Base-by-base conservation (phyloP, 768 basidiomycete species). In the Phylloporus arenicola region DNA sequence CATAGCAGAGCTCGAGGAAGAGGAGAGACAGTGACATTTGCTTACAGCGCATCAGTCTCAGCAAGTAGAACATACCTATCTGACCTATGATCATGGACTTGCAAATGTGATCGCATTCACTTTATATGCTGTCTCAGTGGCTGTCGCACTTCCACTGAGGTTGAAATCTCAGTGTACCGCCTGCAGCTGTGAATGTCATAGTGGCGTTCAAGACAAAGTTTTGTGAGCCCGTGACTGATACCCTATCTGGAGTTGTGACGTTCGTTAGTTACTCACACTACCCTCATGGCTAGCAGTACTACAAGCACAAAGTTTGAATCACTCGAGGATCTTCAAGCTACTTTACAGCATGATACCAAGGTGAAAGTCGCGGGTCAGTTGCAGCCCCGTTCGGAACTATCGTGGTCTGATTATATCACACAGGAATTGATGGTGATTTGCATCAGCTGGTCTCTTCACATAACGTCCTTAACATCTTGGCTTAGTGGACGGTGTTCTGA, bases 361-460 rank as follows among this genome's bases (percentile, higher is more conserved):
- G 82, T 97, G 60, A 95, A 96, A 72, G 89, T 97, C 25, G 94
- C 92, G 46, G 93, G 93, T 91, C 45, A 54, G 82, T 69, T 27
- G 17, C 43, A 31, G 42, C 22, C 43, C 3, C 38, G 27, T 27
- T 50, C 25, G 43, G 31, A 50, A 45, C 39, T 35, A 24, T 5
- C 22, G 17, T 29, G 16, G 29, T 35, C 31, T 46, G 20, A 55
- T 49, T 27, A 35, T 37, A 45, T 47, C 20, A 4, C 37, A 19
- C 56, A 80, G 79, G 80, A 14, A 75, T 91, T 48, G 88, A 91
- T 64, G 88, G 88, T 89, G 65, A 61, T 70, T 57, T 38, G 19
- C 33, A 49, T 47, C 30, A 47, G 11, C 29, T 50, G 19, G 34
- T 47, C 42, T 27, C 14, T 45, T 47, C 40, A 16, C 45, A 43